Base-by-base conservation (phyloP, 108 stramenopile species). In the Pinguiococcus pyrenoidosus region DNA sequence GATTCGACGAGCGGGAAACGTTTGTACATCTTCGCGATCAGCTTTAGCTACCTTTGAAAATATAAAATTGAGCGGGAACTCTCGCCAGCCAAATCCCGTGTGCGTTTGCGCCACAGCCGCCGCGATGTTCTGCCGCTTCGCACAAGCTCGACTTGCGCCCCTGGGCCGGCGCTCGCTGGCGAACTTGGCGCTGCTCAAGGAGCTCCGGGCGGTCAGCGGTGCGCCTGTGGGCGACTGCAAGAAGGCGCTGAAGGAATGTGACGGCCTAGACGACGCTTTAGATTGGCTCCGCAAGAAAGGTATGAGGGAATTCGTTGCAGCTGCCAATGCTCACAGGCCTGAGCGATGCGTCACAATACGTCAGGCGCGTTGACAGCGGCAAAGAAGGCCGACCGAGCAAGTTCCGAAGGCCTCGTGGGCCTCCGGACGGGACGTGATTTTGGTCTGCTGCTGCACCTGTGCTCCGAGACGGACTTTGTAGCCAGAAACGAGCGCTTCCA, bases 181-280 rank as follows among this genome's bases (percentile, higher is more conserved):
- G 34, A 33, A 34, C 30, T 8, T 46, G 50, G 47, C 66, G 7
- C 14, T 66, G 36, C 35, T 76, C 54, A 72, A 72, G 56, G 66
- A 71, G 62, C 70, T 76, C 20, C 64, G 75, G 12, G 62, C 41
- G 2, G 46, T 35, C 37, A 54, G 67, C 2, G 71, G 68, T 17
- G 73, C 73, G 8, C 73, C 70, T 0, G 48, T 76, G 54, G 37
- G 69, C 23, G 72, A 76, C 56, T 76, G 75, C 75, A 76, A 71
- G 44, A 67, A 67, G 26, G 75, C 75, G 0, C 28, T 76, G 30
- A 29, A 18, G 61, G 67, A 66, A 44, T 41, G 59, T 9, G 62
- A 60, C 37, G 62, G 56, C 32, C 68, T 73, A 3, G 46, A 32
- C 14, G 73, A 57, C 28, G 75, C 75, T 27, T 52, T 75, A 40